Evolutionary conservation across 345 rosid genomes (phyloP).

Genomic region (Microcos paniculata): DNA sequence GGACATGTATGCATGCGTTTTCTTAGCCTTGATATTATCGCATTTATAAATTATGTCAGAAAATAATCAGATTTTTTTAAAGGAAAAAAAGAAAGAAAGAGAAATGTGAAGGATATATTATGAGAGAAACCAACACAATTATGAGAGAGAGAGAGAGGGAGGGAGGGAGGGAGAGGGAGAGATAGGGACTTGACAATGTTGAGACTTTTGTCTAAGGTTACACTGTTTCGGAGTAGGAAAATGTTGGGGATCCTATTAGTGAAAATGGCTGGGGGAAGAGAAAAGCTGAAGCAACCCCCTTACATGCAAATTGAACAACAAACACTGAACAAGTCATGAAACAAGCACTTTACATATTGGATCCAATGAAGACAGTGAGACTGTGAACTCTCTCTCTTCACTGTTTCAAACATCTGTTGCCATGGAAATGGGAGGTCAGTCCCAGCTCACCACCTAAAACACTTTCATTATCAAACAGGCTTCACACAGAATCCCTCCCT

Average conservation of each 20-base stretch:
- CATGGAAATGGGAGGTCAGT: conserved; percentile 6
- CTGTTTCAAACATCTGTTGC: conserved; percentile 20
- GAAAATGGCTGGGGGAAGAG: conserved; percentile 5
- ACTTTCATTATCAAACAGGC: too few species aligned
- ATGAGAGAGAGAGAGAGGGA: conserved; percentile 18
- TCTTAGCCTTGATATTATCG: background rate
- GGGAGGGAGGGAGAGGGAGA: conserved; percentile 3
- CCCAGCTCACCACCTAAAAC: background rate
- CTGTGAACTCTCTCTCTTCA: conserved; percentile 17
- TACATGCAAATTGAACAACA: conserved; percentile 17
- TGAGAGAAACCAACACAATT: conserved; percentile 2
- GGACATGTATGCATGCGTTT: background rate
- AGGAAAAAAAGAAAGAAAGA: background rate
- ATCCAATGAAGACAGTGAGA: conserved; percentile 25
- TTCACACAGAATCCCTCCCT: too few species aligned
- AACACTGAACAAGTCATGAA: background rate
- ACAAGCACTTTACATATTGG: conserved; percentile 19
- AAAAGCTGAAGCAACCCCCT: conserved; percentile 19
- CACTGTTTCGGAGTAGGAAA: conserved; percentile 21
- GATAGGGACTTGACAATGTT: conserved; percentile 3
- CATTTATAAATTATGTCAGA: background rate
- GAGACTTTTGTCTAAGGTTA: conserved; percentile 22
- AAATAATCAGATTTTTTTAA: too few species aligned
- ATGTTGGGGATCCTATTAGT: conserved; percentile 21
- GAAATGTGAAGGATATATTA: background rate